Evolutionary conservation across 2,329 filamentous ascomycete species (phyloP), one percentile per base, ranked within the genome.

Genomic region (Pseudonectria foliicola): DNA sequence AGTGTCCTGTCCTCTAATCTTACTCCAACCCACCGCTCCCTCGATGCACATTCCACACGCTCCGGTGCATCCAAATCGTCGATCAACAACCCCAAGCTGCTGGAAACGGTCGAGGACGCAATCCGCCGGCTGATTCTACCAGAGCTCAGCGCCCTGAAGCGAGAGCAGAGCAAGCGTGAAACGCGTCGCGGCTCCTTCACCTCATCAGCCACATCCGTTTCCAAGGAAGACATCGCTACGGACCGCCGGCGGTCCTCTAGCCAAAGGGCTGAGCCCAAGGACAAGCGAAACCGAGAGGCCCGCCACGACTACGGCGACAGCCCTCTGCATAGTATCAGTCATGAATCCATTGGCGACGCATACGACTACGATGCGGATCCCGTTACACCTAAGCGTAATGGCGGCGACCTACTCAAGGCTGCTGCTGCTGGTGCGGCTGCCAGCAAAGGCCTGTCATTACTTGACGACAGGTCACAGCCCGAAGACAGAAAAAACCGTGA

Each of bases 21-120:
- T 13, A 64, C 71, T 6, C 63, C 68, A 24, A 75, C 68, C 53
- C 72, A 77, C 46, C 70, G 71, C 29, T 77, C 73, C 1, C 59
- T 68, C 38, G 72, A 76, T 45, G 67, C 71, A 42, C 67, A 73
- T 53, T 74, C 73, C 24, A 59, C 67, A 40, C 67, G 65, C 36
- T 73, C 70, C 1, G 64, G 61, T 7, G 60, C 61, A 15, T 77
- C 74, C 18, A 76, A 73, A 35, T 85, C 86, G 3, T 90, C 85
- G 0, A 85, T 93, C 57, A 94, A 93, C 62, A 95, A 95, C 52
- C 89, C 89, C 0, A 92, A 87, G 55, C 66, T 95, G 2, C 72
- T 95, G 3, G 85, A 92, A 52, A 92, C 88, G 0, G 89, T 95
- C 3, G 89, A 95, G 62, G 88, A 95, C 62, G 88, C 88, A 11